These are phyloP conservation scores for Claviceps paspali DNA, from an alignment of 2,329 filamentous ascomycete genomes.

Conservation along the genomic window DNA sequence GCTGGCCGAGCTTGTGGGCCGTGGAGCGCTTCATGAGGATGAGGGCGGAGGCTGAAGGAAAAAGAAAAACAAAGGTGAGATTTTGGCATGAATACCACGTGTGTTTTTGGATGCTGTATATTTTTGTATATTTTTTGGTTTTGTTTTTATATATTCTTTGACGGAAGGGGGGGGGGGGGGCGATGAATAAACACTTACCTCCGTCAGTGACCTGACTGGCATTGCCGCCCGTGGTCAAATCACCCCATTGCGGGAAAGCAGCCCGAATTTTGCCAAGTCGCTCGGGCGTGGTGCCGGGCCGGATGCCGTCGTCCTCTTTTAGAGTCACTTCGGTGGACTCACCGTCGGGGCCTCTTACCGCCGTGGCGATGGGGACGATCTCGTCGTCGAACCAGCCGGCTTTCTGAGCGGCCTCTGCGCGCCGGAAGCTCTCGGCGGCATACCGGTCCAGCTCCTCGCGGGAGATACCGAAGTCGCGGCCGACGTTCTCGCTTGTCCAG, in stretches of 20 bases:
- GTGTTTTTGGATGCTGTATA: no score
- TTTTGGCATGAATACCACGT: no score
- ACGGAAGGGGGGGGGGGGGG: no score
- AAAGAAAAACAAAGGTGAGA: neutral
- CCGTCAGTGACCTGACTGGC: constrained; percentile 92
- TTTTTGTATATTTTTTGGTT: no score
- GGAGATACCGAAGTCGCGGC: constrained; percentile 71
- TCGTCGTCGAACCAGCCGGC: constrained; percentile 85
- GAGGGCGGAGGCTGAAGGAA: constrained; percentile 74
- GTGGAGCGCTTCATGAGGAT: constrained; percentile 90
- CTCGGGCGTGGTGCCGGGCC: constrained; percentile 79
- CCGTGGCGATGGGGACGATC: constrained; percentile 75
- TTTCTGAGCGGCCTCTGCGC: constrained; percentile 83
- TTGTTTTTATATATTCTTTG: no score
- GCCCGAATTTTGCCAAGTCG: constrained; percentile 68
- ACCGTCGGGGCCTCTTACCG: constrained; percentile 70
- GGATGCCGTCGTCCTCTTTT: constrained; percentile 77
- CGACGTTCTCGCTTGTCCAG: constrained; percentile 94
- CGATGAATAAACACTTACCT: constrained; percentile 27
- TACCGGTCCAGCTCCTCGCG: constrained; percentile 72
- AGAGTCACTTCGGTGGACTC: constrained; percentile 64
- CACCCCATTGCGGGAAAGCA: constrained; percentile 82
- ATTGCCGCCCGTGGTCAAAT: constrained; percentile 80
- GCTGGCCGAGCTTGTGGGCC: constrained; percentile 72
- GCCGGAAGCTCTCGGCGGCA: constrained; percentile 73